phyloP scores from a whole-genome alignment of 2,329 filamentous ascomycete genomes.

The Mycogone perniciosa region DNA sequence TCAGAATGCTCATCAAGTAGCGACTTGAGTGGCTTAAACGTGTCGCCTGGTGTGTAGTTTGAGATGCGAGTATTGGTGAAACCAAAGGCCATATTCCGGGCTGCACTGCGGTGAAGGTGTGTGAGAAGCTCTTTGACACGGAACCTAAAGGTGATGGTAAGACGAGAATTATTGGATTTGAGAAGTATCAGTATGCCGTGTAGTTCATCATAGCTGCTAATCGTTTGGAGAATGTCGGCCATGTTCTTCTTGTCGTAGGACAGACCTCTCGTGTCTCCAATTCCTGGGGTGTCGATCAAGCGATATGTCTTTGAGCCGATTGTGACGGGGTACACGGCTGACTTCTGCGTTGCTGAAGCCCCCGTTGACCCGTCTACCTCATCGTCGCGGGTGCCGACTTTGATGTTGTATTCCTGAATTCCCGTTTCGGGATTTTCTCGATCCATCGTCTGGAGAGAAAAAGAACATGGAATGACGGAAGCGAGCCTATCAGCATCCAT shows the following conservation, averaged over 20 bases:
- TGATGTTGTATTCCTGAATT: conserved; percentile 8
- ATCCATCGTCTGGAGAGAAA: conserved; percentile 10
- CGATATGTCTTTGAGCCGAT: conserved; percentile 8
- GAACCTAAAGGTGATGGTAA: conserved; percentile 1
- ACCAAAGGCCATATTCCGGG: conserved; percentile 7
- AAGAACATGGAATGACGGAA: conserved; percentile 15
- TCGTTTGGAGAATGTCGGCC: conserved; percentile 4
- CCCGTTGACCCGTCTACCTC: conserved; percentile 14
- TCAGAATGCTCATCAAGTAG: conserved; percentile 1
- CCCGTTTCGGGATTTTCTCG: neutral
- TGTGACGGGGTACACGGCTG: neutral
- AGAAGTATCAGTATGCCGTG: conserved; percentile 9
- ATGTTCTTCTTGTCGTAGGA: conserved; percentile 9
- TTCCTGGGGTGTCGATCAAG: conserved; percentile 9
- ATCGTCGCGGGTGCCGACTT: conserved; percentile 9
- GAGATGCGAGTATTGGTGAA: conserved; percentile 10
- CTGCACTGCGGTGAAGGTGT: conserved; percentile 4
- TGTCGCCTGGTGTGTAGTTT: conserved; percentile 6
- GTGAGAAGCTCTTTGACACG: conserved; percentile 9
- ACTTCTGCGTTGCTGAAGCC: conserved; percentile 4
- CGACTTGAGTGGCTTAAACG: conserved; percentile 3
- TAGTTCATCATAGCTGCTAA: conserved; percentile 2
- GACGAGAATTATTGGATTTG: conserved; percentile 8
- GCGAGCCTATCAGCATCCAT: neutral
- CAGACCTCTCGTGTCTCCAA: conserved; percentile 5